Conservation (phyloP, 2,329 filamentous ascomycete genomes). For the Ceratocystis eucalypticola region DNA sequence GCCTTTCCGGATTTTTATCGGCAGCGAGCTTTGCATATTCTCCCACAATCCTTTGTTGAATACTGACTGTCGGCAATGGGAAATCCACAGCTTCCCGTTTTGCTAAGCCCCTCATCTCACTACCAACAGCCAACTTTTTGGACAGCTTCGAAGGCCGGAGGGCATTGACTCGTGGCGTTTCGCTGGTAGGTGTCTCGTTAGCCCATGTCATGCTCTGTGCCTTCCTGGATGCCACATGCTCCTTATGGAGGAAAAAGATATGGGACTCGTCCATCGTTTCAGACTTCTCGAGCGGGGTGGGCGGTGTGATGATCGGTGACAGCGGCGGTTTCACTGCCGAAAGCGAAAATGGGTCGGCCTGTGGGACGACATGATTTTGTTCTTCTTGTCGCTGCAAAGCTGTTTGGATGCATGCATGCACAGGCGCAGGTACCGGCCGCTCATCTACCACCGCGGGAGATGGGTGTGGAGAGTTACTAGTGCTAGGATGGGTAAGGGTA, state of each 20-base stretch:
- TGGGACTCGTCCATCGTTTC: background rate
- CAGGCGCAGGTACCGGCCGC: background rate
- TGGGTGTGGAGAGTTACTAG: background rate
- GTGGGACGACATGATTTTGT: background rate
- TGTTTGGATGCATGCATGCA: background rate
- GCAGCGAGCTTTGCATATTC: slow-evolving; percentile 7
- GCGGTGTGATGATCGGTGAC: slow-evolving; percentile 17
- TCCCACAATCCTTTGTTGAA: slow-evolving; percentile 13
- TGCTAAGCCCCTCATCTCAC: background rate
- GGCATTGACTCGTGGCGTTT: background rate
- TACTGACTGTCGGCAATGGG: slow-evolving; percentile 10
- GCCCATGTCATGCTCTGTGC: background rate
- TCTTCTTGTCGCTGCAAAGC: background rate
- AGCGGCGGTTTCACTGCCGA: background rate
- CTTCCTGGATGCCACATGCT: background rate
- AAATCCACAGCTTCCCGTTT: background rate
- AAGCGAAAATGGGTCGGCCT: background rate
- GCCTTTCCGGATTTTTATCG: background rate
- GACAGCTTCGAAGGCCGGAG: background rate
- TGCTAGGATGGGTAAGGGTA: background rate
- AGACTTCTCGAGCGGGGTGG: slow-evolving; percentile 12
- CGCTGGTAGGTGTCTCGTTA: background rate
- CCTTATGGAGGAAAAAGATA: background rate
- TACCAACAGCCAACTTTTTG: background rate
- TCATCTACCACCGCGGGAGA: background rate